A percentile compares a stretch with the other conserved stretches of the same genome.
Conservation (phyloP, 805 yeast genomes). For the Naumovozyma baii region DNA sequence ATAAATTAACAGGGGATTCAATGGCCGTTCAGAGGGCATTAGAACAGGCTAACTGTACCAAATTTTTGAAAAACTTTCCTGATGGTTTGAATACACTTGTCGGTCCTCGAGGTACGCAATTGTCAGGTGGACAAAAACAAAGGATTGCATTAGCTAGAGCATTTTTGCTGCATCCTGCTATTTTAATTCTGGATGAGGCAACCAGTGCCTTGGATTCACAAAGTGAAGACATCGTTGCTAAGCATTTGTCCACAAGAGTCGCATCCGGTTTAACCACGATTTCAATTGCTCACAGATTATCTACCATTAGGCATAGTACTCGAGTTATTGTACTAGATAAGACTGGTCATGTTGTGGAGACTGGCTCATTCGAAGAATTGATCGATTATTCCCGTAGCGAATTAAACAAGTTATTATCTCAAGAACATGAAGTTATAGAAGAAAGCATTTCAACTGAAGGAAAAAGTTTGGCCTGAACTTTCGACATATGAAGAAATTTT, state of each 20-base stretch:
- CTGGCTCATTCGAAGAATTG: slow-evolving; percentile 50
- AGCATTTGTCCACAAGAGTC: slow-evolving; percentile 51
- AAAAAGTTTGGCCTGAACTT: no score
- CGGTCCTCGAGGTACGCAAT: slow-evolving; percentile 80
- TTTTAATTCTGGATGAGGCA: slow-evolving; percentile 86
- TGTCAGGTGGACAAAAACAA: slow-evolving; percentile 94
- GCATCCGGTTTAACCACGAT: slow-evolving; percentile 59
- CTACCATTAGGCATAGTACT: slow-evolving; percentile 77
- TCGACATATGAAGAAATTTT: no score
- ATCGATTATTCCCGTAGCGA: slow-evolving; percentile 32
- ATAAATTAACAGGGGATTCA: slow-evolving; percentile 41
- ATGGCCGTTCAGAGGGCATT: slow-evolving; percentile 54
- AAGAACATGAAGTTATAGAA: slow-evolving; percentile 26
- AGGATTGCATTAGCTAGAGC: slow-evolving; percentile 88
- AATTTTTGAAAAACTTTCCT: slow-evolving; percentile 68
- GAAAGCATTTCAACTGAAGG: no score
- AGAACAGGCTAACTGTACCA: slow-evolving; percentile 60
- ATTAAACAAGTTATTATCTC: slow-evolving; percentile 29
- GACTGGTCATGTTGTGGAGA: slow-evolving; percentile 67
- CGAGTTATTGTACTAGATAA: slow-evolving; percentile 69
- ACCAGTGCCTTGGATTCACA: slow-evolving; percentile 89
- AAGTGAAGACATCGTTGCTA: slow-evolving; percentile 76
- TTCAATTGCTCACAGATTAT: slow-evolving; percentile 83
- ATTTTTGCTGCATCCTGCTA: slow-evolving; percentile 62
- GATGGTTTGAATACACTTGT: slow-evolving; percentile 71